Conservation (phyloP, 2,329 filamentous ascomycete species). For the Fusarium palustre region DNA sequence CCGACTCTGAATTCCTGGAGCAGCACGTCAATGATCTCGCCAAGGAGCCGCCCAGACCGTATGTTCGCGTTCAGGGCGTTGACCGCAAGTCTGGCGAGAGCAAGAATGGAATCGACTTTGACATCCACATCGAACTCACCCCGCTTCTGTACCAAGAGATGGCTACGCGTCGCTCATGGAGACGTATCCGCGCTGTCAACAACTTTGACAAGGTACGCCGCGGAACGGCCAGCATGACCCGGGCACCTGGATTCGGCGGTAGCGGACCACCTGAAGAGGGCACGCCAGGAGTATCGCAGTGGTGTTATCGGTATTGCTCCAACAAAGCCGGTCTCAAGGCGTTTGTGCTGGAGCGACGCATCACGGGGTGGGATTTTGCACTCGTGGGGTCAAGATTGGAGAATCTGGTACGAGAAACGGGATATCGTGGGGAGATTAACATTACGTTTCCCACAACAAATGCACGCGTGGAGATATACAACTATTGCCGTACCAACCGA, state of each 20-base stretch:
- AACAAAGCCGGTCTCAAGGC: constrained; percentile 68
- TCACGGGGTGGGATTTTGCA: constrained; percentile 71
- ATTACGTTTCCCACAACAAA: constrained; percentile 71
- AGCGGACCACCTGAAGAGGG: constrained; percentile 48
- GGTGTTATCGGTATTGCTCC: constrained; percentile 76
- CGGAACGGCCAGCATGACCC: constrained; percentile 69
- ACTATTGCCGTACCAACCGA: constrained; percentile 69
- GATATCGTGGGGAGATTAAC: constrained; percentile 72
- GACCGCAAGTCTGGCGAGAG: constrained; percentile 61
- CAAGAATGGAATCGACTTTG: constrained; percentile 67
- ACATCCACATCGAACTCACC: constrained; percentile 69
- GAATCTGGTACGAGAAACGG: constrained; percentile 70
- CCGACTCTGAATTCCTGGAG: constrained; percentile 58
- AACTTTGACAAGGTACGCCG: constrained; percentile 72
- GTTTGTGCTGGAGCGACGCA: constrained; percentile 63
- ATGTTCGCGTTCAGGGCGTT: constrained; percentile 64
- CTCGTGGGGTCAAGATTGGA: constrained; percentile 64
- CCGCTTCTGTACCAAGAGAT: constrained; percentile 65
- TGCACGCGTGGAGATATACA: constrained; percentile 71
- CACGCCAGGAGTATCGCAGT: constrained; percentile 59
- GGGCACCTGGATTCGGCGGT: constrained; percentile 59
- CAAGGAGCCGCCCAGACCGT: constrained; percentile 63
- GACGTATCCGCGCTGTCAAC: constrained; percentile 62
- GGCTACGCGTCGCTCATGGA: constrained; percentile 55
- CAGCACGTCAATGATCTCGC: constrained; percentile 59